Evolutionary conservation across 495 filamentous ascomycete species (phyloP).

Genomic region (Hapsidospora chrysogenum): DNA sequence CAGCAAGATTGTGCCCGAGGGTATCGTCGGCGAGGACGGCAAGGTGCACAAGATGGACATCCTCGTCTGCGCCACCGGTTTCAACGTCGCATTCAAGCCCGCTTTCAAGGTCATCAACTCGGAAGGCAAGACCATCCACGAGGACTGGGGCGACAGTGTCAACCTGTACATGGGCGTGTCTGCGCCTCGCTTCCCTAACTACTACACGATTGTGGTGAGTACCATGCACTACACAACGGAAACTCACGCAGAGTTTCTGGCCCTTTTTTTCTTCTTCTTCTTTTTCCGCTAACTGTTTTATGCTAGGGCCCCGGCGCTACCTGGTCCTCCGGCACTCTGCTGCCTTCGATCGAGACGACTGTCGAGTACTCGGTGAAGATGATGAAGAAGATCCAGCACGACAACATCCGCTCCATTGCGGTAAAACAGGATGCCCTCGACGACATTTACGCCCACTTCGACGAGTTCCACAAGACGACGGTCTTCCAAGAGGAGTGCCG

Average conservation of each 20-base stretch:
- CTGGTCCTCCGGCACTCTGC: constrained; percentile 30
- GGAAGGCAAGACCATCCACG: constrained; percentile 26
- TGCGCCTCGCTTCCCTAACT: constrained; percentile 26
- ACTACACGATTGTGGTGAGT: constrained; percentile 17
- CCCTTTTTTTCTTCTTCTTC: constrained; percentile 11
- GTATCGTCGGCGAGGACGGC: constrained; percentile 41
- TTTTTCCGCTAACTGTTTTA: too few relatives aligned
- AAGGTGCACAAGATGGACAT: constrained; percentile 38
- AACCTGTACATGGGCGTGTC: constrained; percentile 30
- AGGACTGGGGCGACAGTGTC: constrained; percentile 15
- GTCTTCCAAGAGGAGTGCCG: constrained; percentile 24
- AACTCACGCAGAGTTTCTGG: background rate
- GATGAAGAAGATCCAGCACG: constrained; percentile 27
- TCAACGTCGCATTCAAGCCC: constrained; percentile 42
- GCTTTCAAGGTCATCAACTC: constrained; percentile 42
- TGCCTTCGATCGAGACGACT: constrained; percentile 29
- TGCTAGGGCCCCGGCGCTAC: constrained; percentile 33
- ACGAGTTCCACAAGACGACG: constrained; percentile 29
- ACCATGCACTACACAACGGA: too few relatives aligned
- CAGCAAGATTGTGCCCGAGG: constrained; percentile 35
- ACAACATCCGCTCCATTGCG: constrained; percentile 22
- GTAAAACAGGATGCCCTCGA: constrained; percentile 23
- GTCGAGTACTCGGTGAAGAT: constrained; percentile 24
- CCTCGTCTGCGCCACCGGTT: constrained; percentile 56
- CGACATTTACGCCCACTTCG: constrained; percentile 27